phyloP scores from a whole-genome alignment of 805 yeast genomes.

The Myxozyma mucilagina region DNA sequence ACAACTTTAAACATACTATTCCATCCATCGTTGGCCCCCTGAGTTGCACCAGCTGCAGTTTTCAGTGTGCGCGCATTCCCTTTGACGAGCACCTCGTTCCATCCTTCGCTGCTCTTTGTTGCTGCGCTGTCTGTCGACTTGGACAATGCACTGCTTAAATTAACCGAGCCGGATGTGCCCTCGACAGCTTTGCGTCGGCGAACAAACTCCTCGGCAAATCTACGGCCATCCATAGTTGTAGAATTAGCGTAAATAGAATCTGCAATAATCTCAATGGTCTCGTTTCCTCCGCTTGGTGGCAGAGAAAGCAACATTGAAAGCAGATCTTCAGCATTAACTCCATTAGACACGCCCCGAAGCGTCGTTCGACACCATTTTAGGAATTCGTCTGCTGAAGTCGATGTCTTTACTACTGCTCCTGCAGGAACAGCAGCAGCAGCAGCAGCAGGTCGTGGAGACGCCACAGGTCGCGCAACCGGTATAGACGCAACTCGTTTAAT shows the following conservation, averaged over 20 bases:
- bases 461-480: neutral
- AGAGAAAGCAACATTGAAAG: constrained; percentile 76
- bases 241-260: constrained; percentile 90
- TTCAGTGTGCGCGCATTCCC: constrained; percentile 26
- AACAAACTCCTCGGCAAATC: constrained; percentile 88
- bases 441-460: neutral
- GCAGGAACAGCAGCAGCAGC: neutral
- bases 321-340: constrained; percentile 71
- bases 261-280: constrained; percentile 80
- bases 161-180: constrained; percentile 47
- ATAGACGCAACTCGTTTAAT: constrained; percentile 1
- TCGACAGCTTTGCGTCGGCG: constrained; percentile 77
- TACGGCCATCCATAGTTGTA: constrained; percentile 88
- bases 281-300: constrained; percentile 61
- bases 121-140: neutral
- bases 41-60: constrained; percentile 1
- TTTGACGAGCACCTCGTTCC: constrained; percentile 28
- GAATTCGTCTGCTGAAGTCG: constrained; percentile 40
- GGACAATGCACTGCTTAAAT: constrained; percentile 33
- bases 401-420: constrained; percentile 17
- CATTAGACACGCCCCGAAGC: constrained; percentile 59
- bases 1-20: constrained; percentile 59
- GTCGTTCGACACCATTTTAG: constrained; percentile 44
- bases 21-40: constrained; percentile 40
- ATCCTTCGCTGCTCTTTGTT: constrained; percentile 10